A percentile compares a stretch with the other conserved stretches of the same genome.
Conservation (phyloP, 306 rosid species). For the Corylus americana region DNA sequence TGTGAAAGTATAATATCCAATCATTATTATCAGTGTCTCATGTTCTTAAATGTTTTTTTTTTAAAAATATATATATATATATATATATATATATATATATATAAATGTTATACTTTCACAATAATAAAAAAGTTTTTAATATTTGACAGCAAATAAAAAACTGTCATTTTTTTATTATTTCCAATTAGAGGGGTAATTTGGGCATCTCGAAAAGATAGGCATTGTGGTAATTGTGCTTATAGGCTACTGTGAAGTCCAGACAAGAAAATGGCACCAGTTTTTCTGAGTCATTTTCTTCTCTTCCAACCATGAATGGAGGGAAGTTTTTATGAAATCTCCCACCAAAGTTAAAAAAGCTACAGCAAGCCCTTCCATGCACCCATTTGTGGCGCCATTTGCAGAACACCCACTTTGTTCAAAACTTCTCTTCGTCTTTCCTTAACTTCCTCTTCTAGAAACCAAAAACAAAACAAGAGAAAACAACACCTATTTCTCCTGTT, state of each 20-base stretch:
- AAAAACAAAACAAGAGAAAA: neutral
- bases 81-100: too few species aligned
- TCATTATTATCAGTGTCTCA: neutral
- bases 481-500: neutral
- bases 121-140: too few species aligned
- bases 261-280: conserved; percentile 42
- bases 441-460: conserved; percentile 25
- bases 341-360: conserved; percentile 28
- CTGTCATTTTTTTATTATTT: neutral
- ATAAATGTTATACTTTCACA: too few species aligned
- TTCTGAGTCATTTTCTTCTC: conserved; percentile 44
- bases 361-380: conserved; percentile 5
- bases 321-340: conserved; percentile 38
- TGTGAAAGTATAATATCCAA: neutral
- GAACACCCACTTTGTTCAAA: conserved; percentile 44
- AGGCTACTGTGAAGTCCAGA: conserved; percentile 45
- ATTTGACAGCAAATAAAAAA: neutral
- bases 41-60: too few species aligned
- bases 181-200: neutral
- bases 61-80: too few species aligned
- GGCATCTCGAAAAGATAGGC: neutral
- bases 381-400: conserved; percentile 80
- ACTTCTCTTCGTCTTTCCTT: conserved; percentile 26
- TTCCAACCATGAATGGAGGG: conserved; percentile 62
- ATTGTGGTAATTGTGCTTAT: neutral